Evolutionary conservation across 495 filamentous ascomycete species (phyloP).

Genomic region (Penicillium taxi): DNA sequence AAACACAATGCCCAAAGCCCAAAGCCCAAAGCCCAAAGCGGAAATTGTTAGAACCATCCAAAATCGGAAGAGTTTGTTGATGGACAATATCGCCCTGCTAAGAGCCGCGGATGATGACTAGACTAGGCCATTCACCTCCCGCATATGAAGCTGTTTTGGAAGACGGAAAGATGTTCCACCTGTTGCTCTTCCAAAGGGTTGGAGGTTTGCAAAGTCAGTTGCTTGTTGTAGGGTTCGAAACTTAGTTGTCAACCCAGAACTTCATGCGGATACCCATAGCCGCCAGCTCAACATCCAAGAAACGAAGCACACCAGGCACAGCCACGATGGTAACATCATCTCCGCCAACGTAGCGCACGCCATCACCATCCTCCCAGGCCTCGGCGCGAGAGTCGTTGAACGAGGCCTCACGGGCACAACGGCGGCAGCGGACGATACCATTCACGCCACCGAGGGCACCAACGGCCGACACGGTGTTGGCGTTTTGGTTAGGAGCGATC

Average conservation of each 20-base stretch:
- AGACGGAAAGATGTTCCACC: conserved; percentile 20
- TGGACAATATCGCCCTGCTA: too few relatives aligned
- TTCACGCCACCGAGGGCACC: conserved; percentile 38
- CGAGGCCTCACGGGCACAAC: conserved; percentile 65
- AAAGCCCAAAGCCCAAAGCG: too few relatives aligned
- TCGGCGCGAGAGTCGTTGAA: conserved; percentile 56
- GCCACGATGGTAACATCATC: conserved; percentile 84
- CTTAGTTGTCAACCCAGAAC: conserved; percentile 63
- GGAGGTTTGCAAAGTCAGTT: too few relatives aligned
- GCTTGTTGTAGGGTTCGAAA: too few relatives aligned
- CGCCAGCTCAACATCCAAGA: conserved; percentile 87
- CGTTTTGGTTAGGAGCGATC: conserved; percentile 25
- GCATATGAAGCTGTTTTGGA: too few relatives aligned
- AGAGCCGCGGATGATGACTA: too few relatives aligned
- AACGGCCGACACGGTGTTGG: conserved; percentile 8
- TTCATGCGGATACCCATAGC: conserved; percentile 89
- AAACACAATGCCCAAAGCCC: too few relatives aligned
- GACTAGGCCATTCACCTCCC: too few relatives aligned
- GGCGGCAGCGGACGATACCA: conserved; percentile 72
- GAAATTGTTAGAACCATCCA: too few relatives aligned
- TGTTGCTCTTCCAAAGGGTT: too few relatives aligned
- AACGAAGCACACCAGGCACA: conserved; percentile 85
- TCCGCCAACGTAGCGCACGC: conserved; percentile 73
- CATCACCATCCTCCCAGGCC: conserved; percentile 87
- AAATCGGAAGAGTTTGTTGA: too few relatives aligned